phyloP scores from a whole-genome alignment of 2,329 filamentous ascomycete species.

The Coniella lustricola region DNA sequence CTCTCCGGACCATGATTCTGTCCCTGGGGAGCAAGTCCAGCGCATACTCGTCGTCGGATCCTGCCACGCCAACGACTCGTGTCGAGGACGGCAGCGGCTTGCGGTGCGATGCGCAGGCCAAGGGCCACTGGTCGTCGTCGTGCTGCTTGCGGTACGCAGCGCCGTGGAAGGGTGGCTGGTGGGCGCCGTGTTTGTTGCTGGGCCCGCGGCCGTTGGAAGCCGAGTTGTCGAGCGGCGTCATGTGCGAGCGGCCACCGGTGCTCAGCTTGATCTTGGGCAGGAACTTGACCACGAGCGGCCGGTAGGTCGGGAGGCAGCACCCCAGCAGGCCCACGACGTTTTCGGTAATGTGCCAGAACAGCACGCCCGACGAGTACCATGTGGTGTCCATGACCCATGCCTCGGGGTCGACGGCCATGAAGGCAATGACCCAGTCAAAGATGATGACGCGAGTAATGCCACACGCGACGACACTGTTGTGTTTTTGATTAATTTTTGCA shows the following conservation, averaged over 20 bases:
- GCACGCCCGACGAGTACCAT: background rate
- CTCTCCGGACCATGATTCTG: background rate
- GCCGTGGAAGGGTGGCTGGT: too few relatives aligned
- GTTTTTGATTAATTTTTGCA: too few relatives aligned
- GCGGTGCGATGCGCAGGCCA: background rate
- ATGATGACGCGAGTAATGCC: background rate
- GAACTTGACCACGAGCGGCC: background rate
- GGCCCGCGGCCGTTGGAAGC: background rate
- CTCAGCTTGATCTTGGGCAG: background rate
- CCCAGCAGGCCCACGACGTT: conserved; percentile 17
- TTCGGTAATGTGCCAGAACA: conserved; percentile 5
- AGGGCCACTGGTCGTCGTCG: conserved; percentile 1
- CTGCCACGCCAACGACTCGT: background rate
- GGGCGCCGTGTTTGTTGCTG: background rate
- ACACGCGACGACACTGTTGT: background rate
- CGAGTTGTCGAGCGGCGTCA: background rate
- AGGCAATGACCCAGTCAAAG: background rate
- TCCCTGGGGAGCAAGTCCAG: background rate
- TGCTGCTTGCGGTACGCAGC: background rate
- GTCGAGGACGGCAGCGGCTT: background rate
- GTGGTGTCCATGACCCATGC: background rate
- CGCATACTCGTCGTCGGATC: background rate
- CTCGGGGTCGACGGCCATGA: background rate
- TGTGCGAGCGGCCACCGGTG: background rate
- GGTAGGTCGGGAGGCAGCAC: conserved; percentile 8